Percentiles rank a stretch among this genome's conserved stretches.
phyloP scores from a whole-genome alignment of 352 stramenopile genomes.

The Halophytophthora batemanensis region DNA sequence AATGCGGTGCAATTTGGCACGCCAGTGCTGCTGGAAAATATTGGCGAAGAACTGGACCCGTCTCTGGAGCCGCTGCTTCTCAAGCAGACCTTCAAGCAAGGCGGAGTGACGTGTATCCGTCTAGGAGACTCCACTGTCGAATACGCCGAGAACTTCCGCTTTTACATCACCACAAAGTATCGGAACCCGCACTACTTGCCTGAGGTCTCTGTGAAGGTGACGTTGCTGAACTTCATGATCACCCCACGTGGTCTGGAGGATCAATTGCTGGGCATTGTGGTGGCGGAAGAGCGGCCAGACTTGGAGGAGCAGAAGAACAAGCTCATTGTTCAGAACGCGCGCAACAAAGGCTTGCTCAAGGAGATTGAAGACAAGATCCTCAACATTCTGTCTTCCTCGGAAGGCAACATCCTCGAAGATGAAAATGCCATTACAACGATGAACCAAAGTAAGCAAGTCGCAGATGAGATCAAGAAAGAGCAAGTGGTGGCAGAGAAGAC shows the following conservation, averaged over 20 bases:
- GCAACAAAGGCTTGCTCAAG: constrained; percentile 90
- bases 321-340: constrained; percentile 89
- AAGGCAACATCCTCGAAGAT: constrained; percentile 94
- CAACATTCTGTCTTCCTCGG: constrained; percentile 87
- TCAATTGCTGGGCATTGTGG: constrained; percentile 91
- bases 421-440: constrained; percentile 92
- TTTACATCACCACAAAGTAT: constrained; percentile 95
- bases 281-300: constrained; percentile 90
- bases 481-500: constrained; percentile 89
- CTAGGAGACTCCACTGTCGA: constrained; percentile 92
- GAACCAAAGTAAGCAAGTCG: constrained; percentile 88
- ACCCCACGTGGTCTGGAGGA: constrained; percentile 91
- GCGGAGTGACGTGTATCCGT: constrained; percentile 88
- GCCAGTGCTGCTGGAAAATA: constrained; percentile 91
- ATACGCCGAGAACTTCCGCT: constrained; percentile 90
- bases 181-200: constrained; percentile 93
- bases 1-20: constrained; percentile 92
- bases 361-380: constrained; percentile 95
- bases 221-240: constrained; percentile 96
- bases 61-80: constrained; percentile 92
- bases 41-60: constrained; percentile 91
- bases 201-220: constrained; percentile 92
- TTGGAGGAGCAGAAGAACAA: constrained; percentile 93
- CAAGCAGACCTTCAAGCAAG: constrained; percentile 94
- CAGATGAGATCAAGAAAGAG: constrained; percentile 93